Percentiles rank a stretch among this genome's conserved stretches.
phyloP scores from a whole-genome alignment of 768 basidiomycete genomes.

The Coprinopsis marcescibilis region DNA sequence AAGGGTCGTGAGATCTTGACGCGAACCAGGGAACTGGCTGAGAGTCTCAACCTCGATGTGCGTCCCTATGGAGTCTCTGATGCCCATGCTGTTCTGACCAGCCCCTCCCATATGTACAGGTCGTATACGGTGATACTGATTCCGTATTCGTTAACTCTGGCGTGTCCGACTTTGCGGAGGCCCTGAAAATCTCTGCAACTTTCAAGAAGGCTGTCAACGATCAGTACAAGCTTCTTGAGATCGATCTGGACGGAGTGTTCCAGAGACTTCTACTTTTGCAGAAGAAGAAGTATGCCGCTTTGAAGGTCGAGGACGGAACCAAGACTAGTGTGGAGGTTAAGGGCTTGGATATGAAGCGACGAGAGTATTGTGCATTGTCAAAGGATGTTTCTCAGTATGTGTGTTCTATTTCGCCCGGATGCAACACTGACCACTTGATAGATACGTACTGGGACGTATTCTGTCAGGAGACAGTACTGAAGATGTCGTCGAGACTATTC shows the following conservation, averaged over 20 bases:
- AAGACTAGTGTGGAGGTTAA: conserved; percentile 85
- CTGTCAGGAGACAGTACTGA: conserved; percentile 90
- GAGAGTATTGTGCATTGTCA: conserved; percentile 90
- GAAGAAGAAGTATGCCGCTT: conserved; percentile 98
- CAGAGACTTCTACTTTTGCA: conserved; percentile 87
- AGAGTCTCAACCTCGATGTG: conserved; percentile 84
- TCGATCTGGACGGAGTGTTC: conserved; percentile 93
- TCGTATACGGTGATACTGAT: conserved; percentile 98
- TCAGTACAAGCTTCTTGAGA: conserved; percentile 90
- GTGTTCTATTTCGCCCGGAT: not conserved
- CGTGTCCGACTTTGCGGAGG: conserved; percentile 80
- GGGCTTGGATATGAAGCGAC: conserved; percentile 97
- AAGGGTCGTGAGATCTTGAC: conserved; percentile 97
- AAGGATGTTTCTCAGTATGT: conserved; percentile 90
- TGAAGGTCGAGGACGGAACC: conserved; percentile 85
- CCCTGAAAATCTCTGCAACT: conserved; percentile 82
- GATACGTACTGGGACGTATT: conserved; percentile 86
- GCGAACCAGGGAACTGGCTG: conserved; percentile 87
- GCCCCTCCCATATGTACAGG: conserved; percentile 41
- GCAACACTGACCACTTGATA: conserved; percentile 23
- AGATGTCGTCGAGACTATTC: conserved; percentile 82
- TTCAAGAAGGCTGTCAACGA: conserved; percentile 98
- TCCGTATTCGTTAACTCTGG: conserved; percentile 98
- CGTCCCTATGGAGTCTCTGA: conserved; percentile 20
- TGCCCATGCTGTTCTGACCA: not conserved